Base-by-base conservation (phyloP, 2,329 filamentous ascomycete species). In the Trichoderma pleuroti region DNA sequence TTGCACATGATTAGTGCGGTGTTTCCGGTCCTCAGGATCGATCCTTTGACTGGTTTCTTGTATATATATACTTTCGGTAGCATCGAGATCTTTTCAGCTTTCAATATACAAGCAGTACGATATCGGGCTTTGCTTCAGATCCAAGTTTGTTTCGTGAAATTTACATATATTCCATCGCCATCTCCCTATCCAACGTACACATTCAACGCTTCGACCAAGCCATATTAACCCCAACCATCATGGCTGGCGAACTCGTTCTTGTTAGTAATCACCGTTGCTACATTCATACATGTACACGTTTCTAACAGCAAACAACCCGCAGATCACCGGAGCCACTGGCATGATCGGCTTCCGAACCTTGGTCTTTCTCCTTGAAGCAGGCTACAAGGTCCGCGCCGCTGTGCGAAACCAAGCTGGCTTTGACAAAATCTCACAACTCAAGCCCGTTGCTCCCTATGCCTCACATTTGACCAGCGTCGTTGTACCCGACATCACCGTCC, bases 401-500 rank as follows among this genome's bases (percentile, higher is more conserved):
- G 74, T 79, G 5, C 75, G 78, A 69, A 75, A 74, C 36, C 70
- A 73, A 42, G 72, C 68, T 18, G 74, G 72, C 28, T 71, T 70
- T 21, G 68, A 71, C 61, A 39, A 24, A 24, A 72, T 78, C 26
- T 54, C 69, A n/a, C 65, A 64, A n/a, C 39, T 75, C n/a, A 39
- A 64, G 8, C 71, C 72, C 5, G 42, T 61, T 18, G 42, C 42
- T 5, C 42, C 54, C 0, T 71, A 71, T 12, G 60, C 69, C 21
- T 70, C 67, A 2, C 72, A 74, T n/a, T 74, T 78, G 3, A 74
- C 72, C 5, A 75, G 74, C 68, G 71, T 76, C 32, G 65, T 81
- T 36, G 79, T 84, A 3, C 79, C 81, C 3, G 81, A 83, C 66
- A 78, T 84, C 26, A 74, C 77, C 0, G 74, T 73, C 5, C 73